phyloP scores from a whole-genome alignment of 768 basidiomycete species.

The Mycena pura region DNA sequence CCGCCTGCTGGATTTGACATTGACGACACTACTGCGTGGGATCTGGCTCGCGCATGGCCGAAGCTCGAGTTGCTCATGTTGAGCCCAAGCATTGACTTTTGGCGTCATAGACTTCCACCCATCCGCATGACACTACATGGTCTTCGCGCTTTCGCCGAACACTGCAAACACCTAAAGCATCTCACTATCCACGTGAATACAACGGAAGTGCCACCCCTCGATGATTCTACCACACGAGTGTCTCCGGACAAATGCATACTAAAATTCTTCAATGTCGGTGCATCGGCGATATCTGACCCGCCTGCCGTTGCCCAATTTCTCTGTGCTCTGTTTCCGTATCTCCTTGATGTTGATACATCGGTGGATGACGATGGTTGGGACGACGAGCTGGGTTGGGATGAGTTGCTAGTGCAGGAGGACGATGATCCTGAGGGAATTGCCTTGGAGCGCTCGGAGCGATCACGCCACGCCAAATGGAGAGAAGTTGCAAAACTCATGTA shows the following conservation, averaged over 20 bases:
- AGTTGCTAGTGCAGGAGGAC: too few species aligned
- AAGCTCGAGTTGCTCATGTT: neutral
- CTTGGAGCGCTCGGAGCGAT: too few species aligned
- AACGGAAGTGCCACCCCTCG: constrained; percentile 6
- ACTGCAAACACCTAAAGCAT: neutral
- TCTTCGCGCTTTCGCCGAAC: neutral
- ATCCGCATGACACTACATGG: neutral
- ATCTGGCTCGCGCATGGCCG: neutral
- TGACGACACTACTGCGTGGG: neutral
- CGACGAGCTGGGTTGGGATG: neutral
- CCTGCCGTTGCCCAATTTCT: neutral
- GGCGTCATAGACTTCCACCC: neutral
- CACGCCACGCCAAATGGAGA: too few species aligned
- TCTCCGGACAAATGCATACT: neutral
- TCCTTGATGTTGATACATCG: neutral
- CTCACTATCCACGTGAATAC: too few species aligned
- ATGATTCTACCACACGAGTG: neutral
- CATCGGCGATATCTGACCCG: neutral
- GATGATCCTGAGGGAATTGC: too few species aligned
- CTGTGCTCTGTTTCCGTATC: neutral
- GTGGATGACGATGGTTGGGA: neutral
- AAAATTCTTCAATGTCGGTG: neutral
- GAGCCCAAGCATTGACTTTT: neutral
- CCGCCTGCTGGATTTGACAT: neutral
- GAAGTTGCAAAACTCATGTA: too few species aligned